Evolutionary conservation across 2,329 filamentous ascomycete genomes (phyloP).

Genomic region (Amesomyces nigricolor): DNA sequence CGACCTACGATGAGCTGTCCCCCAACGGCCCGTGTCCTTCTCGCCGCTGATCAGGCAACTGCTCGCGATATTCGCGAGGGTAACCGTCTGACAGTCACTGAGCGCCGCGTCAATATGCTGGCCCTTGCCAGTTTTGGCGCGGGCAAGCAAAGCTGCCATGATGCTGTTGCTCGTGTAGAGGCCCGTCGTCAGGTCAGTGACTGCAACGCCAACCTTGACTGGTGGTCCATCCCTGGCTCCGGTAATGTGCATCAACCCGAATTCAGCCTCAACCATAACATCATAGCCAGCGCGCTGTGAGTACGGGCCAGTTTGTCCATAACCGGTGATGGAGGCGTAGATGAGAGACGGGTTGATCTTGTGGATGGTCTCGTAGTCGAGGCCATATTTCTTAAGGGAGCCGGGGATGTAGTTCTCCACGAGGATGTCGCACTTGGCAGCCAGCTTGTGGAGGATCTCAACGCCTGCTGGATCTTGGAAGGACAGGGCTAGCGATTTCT

Average conservation of each 20-base stretch:
- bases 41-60: conserved; percentile 84
- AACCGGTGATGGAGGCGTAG: conserved; percentile 95
- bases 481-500: conserved; percentile 86
- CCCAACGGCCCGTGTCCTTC: conserved; percentile 86
- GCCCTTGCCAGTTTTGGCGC: conserved; percentile 68
- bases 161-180: conserved; percentile 93
- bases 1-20: conserved; percentile 82
- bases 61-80: conserved; percentile 89
- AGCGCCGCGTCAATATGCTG: conserved; percentile 90
- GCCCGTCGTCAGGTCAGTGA: conserved; percentile 92
- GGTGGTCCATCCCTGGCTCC: conserved; percentile 81
- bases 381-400: conserved; percentile 78
- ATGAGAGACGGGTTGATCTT: conserved; percentile 81
- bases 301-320: conserved; percentile 92
- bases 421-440: conserved; percentile 78
- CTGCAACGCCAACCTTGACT: conserved; percentile 94
- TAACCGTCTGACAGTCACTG: conserved; percentile 92
- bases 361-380: conserved; percentile 79
- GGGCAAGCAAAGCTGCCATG: conserved; percentile 82
- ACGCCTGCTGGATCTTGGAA: conserved; percentile 83
- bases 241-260: conserved; percentile 98
- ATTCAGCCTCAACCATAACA: conserved; percentile 98
- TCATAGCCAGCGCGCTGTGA: conserved; percentile 86
- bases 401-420: conserved; percentile 97
- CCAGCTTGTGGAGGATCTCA: conserved; percentile 79